These are phyloP conservation scores for Pleurotus tuber-regium DNA, from an alignment of 768 basidiomycete species.

Conservation along the genomic window DNA sequence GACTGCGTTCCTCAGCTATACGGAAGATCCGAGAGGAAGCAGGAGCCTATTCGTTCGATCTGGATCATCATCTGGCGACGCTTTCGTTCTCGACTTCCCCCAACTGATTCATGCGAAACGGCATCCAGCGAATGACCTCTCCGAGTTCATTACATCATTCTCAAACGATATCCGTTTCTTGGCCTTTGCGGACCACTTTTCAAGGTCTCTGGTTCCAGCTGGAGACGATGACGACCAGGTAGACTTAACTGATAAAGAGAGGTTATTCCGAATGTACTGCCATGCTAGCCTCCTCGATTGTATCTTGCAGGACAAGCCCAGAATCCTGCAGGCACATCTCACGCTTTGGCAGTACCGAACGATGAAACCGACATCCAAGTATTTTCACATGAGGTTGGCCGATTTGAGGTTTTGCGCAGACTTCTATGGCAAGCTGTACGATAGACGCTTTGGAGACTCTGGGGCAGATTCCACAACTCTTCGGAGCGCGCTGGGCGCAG, in stretches of 20 bases:
- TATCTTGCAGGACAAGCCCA: conserved; percentile 87
- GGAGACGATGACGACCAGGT: conserved; percentile 54
- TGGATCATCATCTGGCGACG: conserved; percentile 79
- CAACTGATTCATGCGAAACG: conserved; percentile 63
- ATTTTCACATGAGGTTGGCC: conserved; percentile 67
- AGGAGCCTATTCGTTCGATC: conserved; percentile 88
- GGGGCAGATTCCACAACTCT: conserved; percentile 49
- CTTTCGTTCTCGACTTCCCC: conserved; percentile 84
- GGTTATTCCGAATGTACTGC: conserved; percentile 66
- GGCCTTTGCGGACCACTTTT: conserved; percentile 78
- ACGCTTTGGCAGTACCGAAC: conserved; percentile 67
- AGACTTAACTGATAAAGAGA: conserved; percentile 49
- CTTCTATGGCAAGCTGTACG: conserved; percentile 75
- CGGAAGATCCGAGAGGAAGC: conserved; percentile 91
- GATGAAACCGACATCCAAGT: conserved; percentile 53
- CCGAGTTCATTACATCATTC: conserved; percentile 84
- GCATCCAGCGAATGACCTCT: conserved; percentile 71
- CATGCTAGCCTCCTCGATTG: conserved; percentile 80
- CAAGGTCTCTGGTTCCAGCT: conserved; percentile 31
- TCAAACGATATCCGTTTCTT: conserved; percentile 80
- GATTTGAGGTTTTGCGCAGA: conserved; percentile 74
- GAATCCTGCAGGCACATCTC: conserved; percentile 72
- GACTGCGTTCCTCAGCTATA: conserved; percentile 90
- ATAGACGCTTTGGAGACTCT: conserved; percentile 68
- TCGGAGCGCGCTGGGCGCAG: no score